Evolutionary conservation across 129 eudicot genomes (phyloP).

Genomic region (Flaveria trinervia): DNA sequence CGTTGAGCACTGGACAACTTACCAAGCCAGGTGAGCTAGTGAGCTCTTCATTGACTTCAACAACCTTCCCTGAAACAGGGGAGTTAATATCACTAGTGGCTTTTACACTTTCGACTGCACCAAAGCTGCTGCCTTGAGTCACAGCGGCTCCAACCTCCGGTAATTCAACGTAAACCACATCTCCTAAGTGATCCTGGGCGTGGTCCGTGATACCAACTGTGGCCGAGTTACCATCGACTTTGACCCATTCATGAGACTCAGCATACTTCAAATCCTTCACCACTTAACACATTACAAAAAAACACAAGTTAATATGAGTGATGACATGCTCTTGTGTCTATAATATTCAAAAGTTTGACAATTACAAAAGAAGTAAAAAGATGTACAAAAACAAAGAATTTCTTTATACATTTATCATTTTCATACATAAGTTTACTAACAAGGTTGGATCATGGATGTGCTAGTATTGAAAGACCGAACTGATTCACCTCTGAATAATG

Average conservation of each 20-base stretch:
- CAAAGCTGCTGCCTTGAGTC: slow-evolving; percentile 66
- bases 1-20: slow-evolving; percentile 18
- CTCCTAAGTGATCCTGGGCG: slow-evolving; percentile 93
- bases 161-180: slow-evolving; percentile 82
- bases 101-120: slow-evolving; percentile 91
- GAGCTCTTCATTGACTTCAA: slow-evolving; percentile 69
- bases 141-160: slow-evolving; percentile 64
- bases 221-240: slow-evolving; percentile 67
- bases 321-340: background rate
- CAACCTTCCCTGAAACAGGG: slow-evolving; percentile 86
- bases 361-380: background rate
- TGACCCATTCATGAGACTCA: slow-evolving; percentile 94
- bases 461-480: too few species aligned
- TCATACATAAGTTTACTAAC: background rate
- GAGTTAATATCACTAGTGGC: slow-evolving; percentile 91
- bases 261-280: slow-evolving; percentile 72
- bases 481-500: too few species aligned
- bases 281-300: slow-evolving; percentile 39
- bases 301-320: background rate
- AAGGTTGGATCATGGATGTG: too few species aligned
- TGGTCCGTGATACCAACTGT: slow-evolving; percentile 89
- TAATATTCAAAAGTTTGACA: background rate
- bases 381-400: background rate
- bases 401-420: background rate
- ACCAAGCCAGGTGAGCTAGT: slow-evolving; percentile 73